These are phyloP conservation scores for Colletotrichum kahawae DNA, from an alignment of 2,329 filamentous ascomycete species.

Conservation along the genomic window DNA sequence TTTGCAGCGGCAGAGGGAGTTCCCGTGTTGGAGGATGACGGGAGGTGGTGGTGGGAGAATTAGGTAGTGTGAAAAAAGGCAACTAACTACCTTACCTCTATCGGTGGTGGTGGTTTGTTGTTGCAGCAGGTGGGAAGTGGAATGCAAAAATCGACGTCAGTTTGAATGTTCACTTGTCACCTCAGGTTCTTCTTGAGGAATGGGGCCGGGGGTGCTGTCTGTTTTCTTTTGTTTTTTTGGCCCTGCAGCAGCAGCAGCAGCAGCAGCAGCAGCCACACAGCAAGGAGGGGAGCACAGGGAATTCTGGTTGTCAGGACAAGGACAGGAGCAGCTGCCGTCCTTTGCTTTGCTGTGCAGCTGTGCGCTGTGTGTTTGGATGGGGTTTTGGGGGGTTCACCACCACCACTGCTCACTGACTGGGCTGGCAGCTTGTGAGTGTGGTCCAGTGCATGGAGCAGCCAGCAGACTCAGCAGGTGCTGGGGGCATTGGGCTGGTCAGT, in stretches of 20 bases:
- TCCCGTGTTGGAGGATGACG: neutral
- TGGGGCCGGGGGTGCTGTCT: neutral
- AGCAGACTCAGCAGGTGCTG: neutral
- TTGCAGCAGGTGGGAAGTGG: neutral
- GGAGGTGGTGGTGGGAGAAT: neutral
- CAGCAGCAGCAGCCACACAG: neutral
- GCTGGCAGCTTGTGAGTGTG: neutral
- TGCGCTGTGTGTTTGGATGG: neutral
- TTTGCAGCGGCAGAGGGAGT: neutral
- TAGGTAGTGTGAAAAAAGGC: neutral
- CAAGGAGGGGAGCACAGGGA: conserved; percentile 1
- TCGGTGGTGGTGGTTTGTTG: neutral
- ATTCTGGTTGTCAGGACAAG: conserved; percentile 23
- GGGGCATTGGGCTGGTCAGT: neutral
- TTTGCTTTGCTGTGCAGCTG: neutral
- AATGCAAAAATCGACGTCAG: neutral
- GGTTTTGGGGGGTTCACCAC: neutral
- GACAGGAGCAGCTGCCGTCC: neutral
- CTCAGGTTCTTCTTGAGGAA: neutral
- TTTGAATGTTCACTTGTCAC: neutral
- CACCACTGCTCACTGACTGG: neutral
- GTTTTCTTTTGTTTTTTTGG: conserved; percentile 5
- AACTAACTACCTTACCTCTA: neutral
- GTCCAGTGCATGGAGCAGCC: neutral
- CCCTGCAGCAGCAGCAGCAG: neutral